A percentile compares a stretch with the other conserved stretches of the same genome.
Evolutionary conservation across 2,329 filamentous ascomycete genomes (phyloP).

Genomic region (Ceratocystis variospora): DNA sequence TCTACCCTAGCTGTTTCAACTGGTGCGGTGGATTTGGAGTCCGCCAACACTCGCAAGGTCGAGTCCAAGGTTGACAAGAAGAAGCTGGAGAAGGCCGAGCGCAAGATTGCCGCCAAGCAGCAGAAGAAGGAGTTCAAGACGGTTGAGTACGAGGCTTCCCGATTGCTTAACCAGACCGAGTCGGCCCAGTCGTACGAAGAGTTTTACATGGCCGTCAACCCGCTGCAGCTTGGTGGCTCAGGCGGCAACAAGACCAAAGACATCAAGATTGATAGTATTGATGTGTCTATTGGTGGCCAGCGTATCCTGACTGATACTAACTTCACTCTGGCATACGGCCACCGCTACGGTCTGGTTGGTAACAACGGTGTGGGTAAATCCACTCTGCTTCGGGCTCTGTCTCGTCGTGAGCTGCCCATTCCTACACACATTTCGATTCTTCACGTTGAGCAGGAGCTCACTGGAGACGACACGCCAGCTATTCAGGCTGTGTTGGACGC

Average conservation of each 20-base stretch:
- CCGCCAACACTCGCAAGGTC: conserved; percentile 81
- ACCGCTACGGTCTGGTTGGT: conserved; percentile 92
- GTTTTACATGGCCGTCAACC: conserved; percentile 99
- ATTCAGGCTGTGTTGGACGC: conserved; percentile 92
- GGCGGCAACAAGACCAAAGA: conserved; percentile 87
- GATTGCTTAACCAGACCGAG: conserved; percentile 69
- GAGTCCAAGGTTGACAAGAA: conserved; percentile 96
- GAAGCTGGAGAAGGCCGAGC: conserved; percentile 97
- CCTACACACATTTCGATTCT: conserved; percentile 97
- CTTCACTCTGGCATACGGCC: conserved; percentile 78
- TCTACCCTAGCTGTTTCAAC: conserved; percentile 81
- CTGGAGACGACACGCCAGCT: conserved; percentile 86
- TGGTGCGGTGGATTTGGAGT: conserved; percentile 79
- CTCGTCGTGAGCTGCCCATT: conserved; percentile 83
- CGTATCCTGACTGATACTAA: conserved; percentile 85
- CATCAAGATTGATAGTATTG: conserved; percentile 92
- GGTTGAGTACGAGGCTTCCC: conserved; percentile 92
- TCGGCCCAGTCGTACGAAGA: conserved; percentile 90
- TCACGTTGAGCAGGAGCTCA: conserved; percentile 96
- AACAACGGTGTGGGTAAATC: conserved; percentile 99
- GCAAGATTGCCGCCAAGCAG: conserved; percentile 95
- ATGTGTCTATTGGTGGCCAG: conserved; percentile 78
- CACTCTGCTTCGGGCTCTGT: conserved; percentile 83
- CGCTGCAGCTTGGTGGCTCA: conserved; percentile 65
- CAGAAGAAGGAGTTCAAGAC: conserved; percentile 98